A percentile compares a stretch with the other conserved stretches of the same genome.
Evolutionary conservation across 306 rosid genomes (phyloP).

Genomic region (Rosa rugosa): DNA sequence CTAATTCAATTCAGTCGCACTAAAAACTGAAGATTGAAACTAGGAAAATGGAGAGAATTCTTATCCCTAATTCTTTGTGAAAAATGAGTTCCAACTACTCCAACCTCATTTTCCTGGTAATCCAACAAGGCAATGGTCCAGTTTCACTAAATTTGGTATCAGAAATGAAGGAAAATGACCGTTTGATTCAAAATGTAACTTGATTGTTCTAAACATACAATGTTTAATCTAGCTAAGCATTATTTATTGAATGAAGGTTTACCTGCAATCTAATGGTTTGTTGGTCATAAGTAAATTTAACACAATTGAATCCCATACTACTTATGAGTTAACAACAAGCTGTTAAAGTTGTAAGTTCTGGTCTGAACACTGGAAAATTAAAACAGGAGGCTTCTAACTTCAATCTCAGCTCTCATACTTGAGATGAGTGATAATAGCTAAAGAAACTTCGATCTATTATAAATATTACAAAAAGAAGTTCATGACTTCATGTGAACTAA

Average conservation of each 20-base stretch:
- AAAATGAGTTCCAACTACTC: too few species aligned
- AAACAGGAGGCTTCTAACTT: not conserved
- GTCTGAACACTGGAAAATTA: not conserved
- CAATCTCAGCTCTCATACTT: not conserved
- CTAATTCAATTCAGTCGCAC: too few species aligned
- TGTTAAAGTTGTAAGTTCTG: too few species aligned
- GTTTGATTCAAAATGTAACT: not conserved
- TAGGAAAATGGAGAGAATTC: too few species aligned
- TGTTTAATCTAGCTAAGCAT: not conserved
- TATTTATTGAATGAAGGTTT: not conserved
- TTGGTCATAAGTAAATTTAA: too few species aligned
- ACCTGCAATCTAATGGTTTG: not conserved
- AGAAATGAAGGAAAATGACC: not conserved
- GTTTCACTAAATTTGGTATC: too few species aligned
- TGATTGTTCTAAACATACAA: not conserved
- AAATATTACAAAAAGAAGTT: too few species aligned
- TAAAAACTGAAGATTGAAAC: too few species aligned
- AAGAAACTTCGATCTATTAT: too few species aligned
- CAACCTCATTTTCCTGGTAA: not conserved
- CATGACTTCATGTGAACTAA: not conserved
- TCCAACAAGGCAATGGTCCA: not conserved
- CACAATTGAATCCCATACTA: not conserved
- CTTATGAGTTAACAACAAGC: not conserved
- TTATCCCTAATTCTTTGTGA: too few species aligned
- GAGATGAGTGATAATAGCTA: not conserved